These are phyloP conservation scores for Ceratocystis harringtonii DNA, from an alignment of 2,329 filamentous ascomycete species.

Conservation along the genomic window DNA sequence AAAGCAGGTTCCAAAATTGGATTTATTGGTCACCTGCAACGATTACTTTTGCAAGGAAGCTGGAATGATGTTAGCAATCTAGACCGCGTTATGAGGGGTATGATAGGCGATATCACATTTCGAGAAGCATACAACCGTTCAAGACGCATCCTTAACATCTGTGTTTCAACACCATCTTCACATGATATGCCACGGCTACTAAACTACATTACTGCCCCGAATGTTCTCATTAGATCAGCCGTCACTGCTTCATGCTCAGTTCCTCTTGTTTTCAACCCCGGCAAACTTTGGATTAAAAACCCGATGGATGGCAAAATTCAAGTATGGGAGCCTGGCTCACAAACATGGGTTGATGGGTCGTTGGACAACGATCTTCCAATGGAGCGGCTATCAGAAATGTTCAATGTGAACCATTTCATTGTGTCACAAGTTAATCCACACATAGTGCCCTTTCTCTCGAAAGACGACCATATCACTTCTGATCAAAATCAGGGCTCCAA, in stretches of 20 bases:
- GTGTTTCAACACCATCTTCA: conserved; percentile 72
- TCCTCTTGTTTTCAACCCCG: conserved; percentile 68
- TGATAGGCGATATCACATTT: conserved; percentile 84
- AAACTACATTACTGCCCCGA: conserved; percentile 86
- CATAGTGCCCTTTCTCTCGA: conserved; percentile 69
- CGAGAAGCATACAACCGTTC: conserved; percentile 95
- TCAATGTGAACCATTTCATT: conserved; percentile 97
- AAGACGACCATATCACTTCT: conserved; percentile 47
- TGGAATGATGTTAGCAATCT: conserved; percentile 77
- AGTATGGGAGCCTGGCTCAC: conserved; percentile 74
- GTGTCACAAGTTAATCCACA: conserved; percentile 95
- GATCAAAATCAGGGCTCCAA: background rate
- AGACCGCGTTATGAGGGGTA: conserved; percentile 60
- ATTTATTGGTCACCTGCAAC: conserved; percentile 51
- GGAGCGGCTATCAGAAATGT: conserved; percentile 80
- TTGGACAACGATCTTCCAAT: conserved; percentile 91
- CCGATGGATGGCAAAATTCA: conserved; percentile 60
- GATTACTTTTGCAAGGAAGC: conserved; percentile 65
- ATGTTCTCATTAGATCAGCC: conserved; percentile 92
- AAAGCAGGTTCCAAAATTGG: conserved; percentile 32
- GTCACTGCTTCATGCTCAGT: conserved; percentile 94
- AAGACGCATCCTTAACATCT: conserved; percentile 80
- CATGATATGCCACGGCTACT: conserved; percentile 77
- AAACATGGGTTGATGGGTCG: conserved; percentile 85
- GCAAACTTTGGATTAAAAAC: conserved; percentile 69